Conservation (phyloP, 2,329 filamentous ascomycete species). For the Microdochium bolleyi region DNA sequence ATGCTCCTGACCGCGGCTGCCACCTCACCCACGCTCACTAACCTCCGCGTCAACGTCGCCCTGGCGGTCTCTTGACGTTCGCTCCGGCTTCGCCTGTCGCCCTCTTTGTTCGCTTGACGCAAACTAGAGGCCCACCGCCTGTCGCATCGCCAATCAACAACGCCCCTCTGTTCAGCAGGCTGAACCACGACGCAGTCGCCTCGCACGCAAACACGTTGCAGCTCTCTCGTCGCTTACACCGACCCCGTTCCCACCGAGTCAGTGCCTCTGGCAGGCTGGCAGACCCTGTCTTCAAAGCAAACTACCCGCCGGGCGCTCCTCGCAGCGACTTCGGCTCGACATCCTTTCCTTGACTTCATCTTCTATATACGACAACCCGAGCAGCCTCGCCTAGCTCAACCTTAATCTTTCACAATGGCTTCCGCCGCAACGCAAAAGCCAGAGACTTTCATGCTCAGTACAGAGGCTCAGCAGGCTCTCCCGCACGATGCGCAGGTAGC, state of each 20-base stretch:
- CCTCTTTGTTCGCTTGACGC: not conserved
- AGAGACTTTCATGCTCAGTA: slow-evolving; percentile 97
- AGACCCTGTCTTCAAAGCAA: not conserved
- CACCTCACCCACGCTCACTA: not conserved
- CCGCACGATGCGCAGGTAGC: slow-evolving; percentile 96
- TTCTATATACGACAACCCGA: not conserved
- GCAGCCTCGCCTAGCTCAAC: not conserved
- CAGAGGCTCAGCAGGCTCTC: slow-evolving; percentile 91
- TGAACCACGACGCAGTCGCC: not conserved
- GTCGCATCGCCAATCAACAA: not conserved
- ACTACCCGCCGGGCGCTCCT: not conserved
- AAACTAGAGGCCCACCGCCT: not conserved
- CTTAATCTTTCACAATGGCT: not conserved
- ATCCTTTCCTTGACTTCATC: not conserved
- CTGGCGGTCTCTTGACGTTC: not conserved
- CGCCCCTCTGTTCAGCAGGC: not conserved
- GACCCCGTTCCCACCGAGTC: not conserved
- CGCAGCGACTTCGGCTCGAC: not conserved
- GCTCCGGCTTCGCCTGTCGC: not conserved
- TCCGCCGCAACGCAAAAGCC: slow-evolving; percentile 65
- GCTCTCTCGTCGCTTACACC: not conserved
- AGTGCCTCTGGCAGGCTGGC: not conserved
- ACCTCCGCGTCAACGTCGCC: not conserved
- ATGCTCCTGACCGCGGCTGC: not conserved
- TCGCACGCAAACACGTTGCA: not conserved